phyloP scores from a whole-genome alignment of 1,284 basidiomycete genomes.

The Sporisorium exsertum region DNA sequence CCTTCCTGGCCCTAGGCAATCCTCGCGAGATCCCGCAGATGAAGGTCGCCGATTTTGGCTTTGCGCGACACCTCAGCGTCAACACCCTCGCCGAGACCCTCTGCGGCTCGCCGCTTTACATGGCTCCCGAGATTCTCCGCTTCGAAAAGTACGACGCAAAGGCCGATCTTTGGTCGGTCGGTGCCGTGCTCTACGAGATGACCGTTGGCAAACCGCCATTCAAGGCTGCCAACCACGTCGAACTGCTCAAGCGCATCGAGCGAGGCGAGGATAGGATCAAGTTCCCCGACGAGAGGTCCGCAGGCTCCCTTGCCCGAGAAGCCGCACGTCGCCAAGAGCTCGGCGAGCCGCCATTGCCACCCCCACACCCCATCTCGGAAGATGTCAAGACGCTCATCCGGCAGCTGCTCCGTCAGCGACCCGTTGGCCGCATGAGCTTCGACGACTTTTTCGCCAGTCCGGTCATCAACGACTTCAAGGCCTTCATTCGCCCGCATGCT shows the following conservation, averaged over 20 bases:
- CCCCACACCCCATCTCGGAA: conserved; percentile 74
- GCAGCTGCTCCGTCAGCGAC: conserved; percentile 82
- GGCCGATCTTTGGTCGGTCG: conserved; percentile 97
- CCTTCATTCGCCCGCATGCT: conserved; percentile 45
- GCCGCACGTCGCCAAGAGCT: conserved; percentile 53
- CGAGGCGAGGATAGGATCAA: conserved; percentile 78
- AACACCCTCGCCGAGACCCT: conserved; percentile 96
- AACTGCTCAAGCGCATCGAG: conserved; percentile 93
- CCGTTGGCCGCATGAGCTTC: conserved; percentile 86
- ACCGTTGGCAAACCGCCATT: conserved; percentile 91
- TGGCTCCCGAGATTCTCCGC: conserved; percentile 97
- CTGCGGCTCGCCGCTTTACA: conserved; percentile 97
- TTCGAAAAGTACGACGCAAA: conserved; percentile 99
- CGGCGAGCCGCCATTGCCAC: conserved; percentile 58
- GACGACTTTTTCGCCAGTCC: conserved; percentile 85
- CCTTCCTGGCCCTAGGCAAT: conserved; percentile 85
- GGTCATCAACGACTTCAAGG: conserved; percentile 50
- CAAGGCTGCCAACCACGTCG: conserved; percentile 94
- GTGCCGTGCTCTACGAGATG: conserved; percentile 97
- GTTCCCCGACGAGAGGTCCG: conserved; percentile 78
- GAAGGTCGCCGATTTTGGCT: conserved; percentile 89
- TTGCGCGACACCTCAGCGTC: conserved; percentile 89
- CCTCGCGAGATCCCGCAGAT: conserved; percentile 76
- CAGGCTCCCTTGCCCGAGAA: conserved; percentile 59
- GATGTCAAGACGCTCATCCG: conserved; percentile 93